Conservation (phyloP, 345 rosid species). For the Cardamine resedifolia region DNA sequence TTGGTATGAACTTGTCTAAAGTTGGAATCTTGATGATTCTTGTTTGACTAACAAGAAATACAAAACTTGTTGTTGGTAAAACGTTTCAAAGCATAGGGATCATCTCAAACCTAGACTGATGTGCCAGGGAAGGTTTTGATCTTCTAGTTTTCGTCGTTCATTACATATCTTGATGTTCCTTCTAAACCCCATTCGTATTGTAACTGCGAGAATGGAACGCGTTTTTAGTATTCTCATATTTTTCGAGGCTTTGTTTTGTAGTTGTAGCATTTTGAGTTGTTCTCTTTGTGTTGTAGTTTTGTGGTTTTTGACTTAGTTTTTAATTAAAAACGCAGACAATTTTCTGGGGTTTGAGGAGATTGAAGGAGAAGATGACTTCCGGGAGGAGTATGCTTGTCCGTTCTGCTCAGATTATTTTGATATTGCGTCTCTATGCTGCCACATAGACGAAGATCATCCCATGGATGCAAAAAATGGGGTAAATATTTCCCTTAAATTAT, state of each 20-base stretch:
- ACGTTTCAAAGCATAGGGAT: constrained; percentile 1
- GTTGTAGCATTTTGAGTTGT: neutral
- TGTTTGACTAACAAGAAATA: constrained; percentile 23
- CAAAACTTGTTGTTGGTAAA: constrained; percentile 20
- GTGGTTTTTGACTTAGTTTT: neutral
- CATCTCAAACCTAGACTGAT: constrained; percentile 15
- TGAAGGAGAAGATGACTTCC: constrained; percentile 86
- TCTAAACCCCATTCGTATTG: neutral
- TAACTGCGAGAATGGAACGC: constrained; percentile 28
- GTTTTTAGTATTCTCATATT: constrained; percentile 25
- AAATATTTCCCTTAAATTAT: constrained; percentile 3
- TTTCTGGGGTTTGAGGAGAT: constrained; percentile 89
- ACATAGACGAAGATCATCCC: constrained; percentile 92
- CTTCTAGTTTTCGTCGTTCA: neutral
- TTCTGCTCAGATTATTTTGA: constrained; percentile 90
- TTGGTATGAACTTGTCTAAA: constrained; percentile 1
- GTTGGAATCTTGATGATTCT: constrained; percentile 29
- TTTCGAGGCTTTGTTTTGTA: constrained; percentile 15
- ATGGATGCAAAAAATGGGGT: constrained; percentile 89
- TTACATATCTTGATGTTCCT: constrained; percentile 14
- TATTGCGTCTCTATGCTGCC: constrained; percentile 90
- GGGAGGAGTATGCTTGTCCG: constrained; percentile 97
- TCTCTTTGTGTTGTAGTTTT: neutral
- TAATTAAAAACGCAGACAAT: constrained; percentile 56
- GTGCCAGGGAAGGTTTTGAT: constrained; percentile 9